These are phyloP conservation scores for Malus hybrid DNA, from an alignment of 331 rosid species.

Conservation along the genomic window DNA sequence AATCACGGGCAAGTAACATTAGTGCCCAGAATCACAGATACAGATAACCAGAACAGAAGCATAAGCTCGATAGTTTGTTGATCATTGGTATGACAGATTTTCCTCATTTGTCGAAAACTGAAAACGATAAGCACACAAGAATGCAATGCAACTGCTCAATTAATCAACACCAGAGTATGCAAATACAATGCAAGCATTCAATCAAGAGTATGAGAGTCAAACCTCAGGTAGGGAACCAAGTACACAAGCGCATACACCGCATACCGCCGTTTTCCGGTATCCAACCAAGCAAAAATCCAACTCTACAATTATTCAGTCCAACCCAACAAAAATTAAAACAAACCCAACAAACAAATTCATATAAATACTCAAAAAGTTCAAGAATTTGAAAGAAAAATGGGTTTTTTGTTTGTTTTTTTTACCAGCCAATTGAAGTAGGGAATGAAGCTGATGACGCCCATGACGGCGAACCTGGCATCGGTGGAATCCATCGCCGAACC, in stretches of 20 bases:
- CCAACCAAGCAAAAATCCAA: constrained; percentile 96
- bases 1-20: background rate
- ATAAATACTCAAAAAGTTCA: background rate
- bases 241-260: constrained; percentile 81
- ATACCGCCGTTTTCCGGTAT: constrained; percentile 68
- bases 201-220: too few relatives aligned
- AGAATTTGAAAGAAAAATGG: background rate
- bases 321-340: background rate
- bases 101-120: background rate
- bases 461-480: constrained; percentile 68
- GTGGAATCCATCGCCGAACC: constrained; percentile 45
- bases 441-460: constrained; percentile 83
- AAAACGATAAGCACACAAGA: background rate
- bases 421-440: constrained; percentile 99
- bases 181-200: too few relatives aligned
- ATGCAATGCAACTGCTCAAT: background rate
- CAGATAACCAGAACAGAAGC: too few relatives aligned
- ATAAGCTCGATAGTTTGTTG: background rate
- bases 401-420: background rate
- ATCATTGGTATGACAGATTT: background rate
- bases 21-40: background rate
- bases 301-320: constrained; percentile 28
- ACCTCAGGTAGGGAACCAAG: constrained; percentile 82
- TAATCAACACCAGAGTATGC: too few relatives aligned
- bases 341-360: background rate